Evolutionary conservation across 169 alveolate genomes (phyloP), one percentile per base, ranked within the genome.

Genomic region (Plasmodium sp.): DNA sequence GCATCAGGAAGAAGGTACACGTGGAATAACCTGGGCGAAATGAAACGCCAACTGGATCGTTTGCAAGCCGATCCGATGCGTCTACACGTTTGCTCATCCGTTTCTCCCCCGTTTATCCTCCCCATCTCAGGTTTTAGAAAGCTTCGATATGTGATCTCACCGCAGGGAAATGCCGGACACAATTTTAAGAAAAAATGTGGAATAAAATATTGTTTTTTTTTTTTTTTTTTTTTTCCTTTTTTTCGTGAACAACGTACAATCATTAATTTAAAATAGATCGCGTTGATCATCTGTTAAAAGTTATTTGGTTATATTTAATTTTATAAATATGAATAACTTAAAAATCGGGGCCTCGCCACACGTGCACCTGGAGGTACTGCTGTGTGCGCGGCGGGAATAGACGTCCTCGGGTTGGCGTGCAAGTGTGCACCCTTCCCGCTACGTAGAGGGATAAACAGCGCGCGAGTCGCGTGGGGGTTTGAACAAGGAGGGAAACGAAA

Each of bases 1-100:
- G 43, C 33, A 79, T 92, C 75, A 45, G 95, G 56, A 39, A 22
- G 77, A 92, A 82, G 92, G 95, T 92, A 72, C 45, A 83, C 34
- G 43, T 83, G 43, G 41, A 58, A 83, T 31, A 34, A 16, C 62
- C 10, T 31, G 43, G 22, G 73, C 36, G 14, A 58, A 36, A 58
- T 56, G 12, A 34, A 62, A 14, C 62, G 18, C 41, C 14, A 62
- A 71, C 27, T 81, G 27, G 45, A 39, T 7, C 14, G 62, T 43
- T 41, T 43, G 39, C 36, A 43, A 22, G 14, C 43, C 83, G 12
- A 39, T 75, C 27, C 31, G 31, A 75, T 39, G 27, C 7, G 22
- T 31, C 31, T 75, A 75, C 74, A 71, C 81, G 51, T 85, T 75
- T 75, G 31, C 16, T 77, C 0, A n/a, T 33, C 39, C 41, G 27